phyloP scores from a whole-genome alignment of 495 filamentous ascomycete species.

The Bombardia bombarda region DNA sequence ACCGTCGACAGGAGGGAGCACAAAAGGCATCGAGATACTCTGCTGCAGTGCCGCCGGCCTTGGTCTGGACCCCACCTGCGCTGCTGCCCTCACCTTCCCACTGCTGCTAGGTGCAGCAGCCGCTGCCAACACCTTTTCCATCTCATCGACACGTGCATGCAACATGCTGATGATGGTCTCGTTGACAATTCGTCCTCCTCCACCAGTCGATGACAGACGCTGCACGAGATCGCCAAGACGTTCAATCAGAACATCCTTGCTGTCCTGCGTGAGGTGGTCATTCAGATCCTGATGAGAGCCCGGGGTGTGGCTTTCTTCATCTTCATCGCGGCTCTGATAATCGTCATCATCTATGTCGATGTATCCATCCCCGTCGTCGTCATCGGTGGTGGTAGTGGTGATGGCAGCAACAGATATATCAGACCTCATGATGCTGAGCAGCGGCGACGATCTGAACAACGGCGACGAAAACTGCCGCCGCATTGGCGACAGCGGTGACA shows the following conservation, averaged over 20 bases:
- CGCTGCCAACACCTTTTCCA: constrained; percentile 28
- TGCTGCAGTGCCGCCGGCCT: background rate
- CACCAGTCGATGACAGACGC: constrained; percentile 19
- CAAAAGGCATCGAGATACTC: background rate
- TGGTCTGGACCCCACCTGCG: background rate
- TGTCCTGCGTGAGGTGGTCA: constrained; percentile 28
- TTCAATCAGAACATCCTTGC: constrained; percentile 40
- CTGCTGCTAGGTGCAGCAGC: background rate
- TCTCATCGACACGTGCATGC: constrained; percentile 37
- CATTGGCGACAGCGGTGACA: constrained; percentile 26
- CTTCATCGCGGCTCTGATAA: background rate
- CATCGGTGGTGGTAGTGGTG: constrained; percentile 4
- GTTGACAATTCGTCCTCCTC: constrained; percentile 6
- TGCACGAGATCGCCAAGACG: constrained; percentile 39
- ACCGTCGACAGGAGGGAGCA: background rate
- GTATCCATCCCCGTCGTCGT: background rate
- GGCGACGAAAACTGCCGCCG: constrained; percentile 21
- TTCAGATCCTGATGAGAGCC: background rate
- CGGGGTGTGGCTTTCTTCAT: background rate
- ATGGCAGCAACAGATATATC: background rate
- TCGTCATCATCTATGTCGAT: background rate
- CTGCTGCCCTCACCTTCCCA: background rate
- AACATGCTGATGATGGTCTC: constrained; percentile 23
- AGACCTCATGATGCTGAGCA: background rate
- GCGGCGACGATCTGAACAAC: constrained; percentile 12